Base-by-base conservation (phyloP, 2,329 filamentous ascomycete species). In the Ophioceras dolichostomum region DNA sequence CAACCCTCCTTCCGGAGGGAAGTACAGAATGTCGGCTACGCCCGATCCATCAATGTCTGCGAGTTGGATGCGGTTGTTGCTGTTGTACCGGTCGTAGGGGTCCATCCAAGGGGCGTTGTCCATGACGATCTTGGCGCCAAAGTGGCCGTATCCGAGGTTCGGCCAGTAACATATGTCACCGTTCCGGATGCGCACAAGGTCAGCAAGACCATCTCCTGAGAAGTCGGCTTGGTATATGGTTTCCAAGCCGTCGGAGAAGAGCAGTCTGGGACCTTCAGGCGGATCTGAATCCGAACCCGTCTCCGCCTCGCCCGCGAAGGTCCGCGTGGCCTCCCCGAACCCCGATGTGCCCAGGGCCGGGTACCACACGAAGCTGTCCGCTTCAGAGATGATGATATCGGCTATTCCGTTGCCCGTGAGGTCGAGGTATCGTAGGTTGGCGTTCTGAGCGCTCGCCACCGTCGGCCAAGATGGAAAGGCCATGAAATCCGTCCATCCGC, bases 131-230 rank as follows among this genome's bases (percentile, higher is more conserved):
- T 45, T 43, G 1, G 14, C 16, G 0, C 50, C 53, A 44, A 60
- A 59, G 1, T 31, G 16, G 2, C 57, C 57, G 39, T 60, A 48
- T 4, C 57, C 57, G 3, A 54, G 29, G 36, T 55, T 59, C 2
- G 57, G 54, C 53, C 56, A 60, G 40, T 58, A 60, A 16, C 33
- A 50, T 1, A 56, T 32, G 13, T 45, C 33, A 0, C 47, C 47
- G 36, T 55, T 50, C 4, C 41, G 26, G 26, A 60, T 43, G 1
- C 41, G 30, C 9, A 50, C 48, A 5, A 54, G 16, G 35, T 55
- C 51, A 2, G 30, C 14, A 2, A 51, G 43, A 1, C 50, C 51
- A 36, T 52, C 51, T 4, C 52, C 51, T 10, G 45, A 41, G 44
- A 55, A 49, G 37, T 54, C 51, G 3, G 48, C 41, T 2, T 46